Evolutionary conservation across 441 rosid species (phyloP).

Genomic region (Viola pubescens): DNA sequence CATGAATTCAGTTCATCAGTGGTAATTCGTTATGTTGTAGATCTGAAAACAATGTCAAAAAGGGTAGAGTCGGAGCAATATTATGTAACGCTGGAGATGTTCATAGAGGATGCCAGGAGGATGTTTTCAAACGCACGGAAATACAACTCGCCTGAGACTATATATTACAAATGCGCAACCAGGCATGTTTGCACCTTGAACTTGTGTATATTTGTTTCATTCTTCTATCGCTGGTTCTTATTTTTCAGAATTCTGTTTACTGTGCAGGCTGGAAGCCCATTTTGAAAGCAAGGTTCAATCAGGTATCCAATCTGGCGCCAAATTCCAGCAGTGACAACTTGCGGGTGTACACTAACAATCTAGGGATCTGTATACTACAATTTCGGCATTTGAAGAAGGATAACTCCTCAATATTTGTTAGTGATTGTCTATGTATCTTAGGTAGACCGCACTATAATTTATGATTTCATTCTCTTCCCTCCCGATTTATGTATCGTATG

Average conservation of each 20-base stretch:
- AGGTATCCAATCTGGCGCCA: conserved; percentile 70
- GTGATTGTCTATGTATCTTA: too few relatives aligned
- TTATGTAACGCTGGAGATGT: conserved; percentile 94
- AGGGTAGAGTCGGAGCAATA: conserved; percentile 93
- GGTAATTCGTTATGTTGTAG: conserved; percentile 31
- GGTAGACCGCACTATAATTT: too few relatives aligned
- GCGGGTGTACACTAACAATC: not conserved
- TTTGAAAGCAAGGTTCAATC: conserved; percentile 80
- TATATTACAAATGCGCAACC: conserved; percentile 77
- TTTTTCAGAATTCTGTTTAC: not conserved
- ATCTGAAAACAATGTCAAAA: conserved; percentile 81
- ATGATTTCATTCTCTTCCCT: too few relatives aligned
- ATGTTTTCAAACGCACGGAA: conserved; percentile 88
- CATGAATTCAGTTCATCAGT: not conserved
- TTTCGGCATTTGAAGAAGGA: not conserved
- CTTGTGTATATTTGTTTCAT: conserved; percentile 1
- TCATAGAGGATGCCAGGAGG: conserved; percentile 83
- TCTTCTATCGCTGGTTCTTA: conserved; percentile 1
- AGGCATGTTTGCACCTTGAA: conserved; percentile 37
- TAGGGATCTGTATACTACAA: not conserved
- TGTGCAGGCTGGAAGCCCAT: conserved; percentile 71
- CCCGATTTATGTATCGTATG: too few relatives aligned
- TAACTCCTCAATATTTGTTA: too few relatives aligned
- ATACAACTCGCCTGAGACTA: conserved; percentile 87
- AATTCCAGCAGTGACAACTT: conserved; percentile 39